phyloP scores from a whole-genome alignment of 371 early-diverging fungal species.

The Mucor mucedo region DNA sequence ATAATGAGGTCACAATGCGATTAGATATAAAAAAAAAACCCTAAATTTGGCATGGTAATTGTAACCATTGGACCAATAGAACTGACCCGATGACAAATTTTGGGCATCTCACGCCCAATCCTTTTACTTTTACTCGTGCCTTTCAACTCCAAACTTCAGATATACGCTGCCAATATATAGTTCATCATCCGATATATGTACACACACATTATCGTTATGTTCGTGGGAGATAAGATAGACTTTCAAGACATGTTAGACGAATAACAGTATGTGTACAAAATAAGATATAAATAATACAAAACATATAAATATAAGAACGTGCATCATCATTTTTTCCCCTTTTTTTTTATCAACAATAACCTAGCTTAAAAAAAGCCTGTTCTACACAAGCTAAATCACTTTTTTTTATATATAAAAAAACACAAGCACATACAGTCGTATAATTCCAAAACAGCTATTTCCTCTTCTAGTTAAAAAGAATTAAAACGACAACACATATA shows the following conservation, averaged over 20 bases:
- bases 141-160: neutral
- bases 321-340: neutral
- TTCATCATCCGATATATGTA: conserved; percentile 19
- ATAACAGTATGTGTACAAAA: conserved; percentile 1
- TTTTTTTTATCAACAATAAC: neutral
- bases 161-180: no score
- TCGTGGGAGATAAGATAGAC: conserved; percentile 25
- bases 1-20: no score
- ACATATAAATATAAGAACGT: conserved; percentile 6
- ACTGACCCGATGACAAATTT: conserved; percentile 17
- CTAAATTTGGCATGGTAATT: conserved; percentile 15
- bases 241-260: neutral
- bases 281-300: neutral
- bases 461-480: neutral
- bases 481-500: conserved; percentile 1
- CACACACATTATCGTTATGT: conserved; percentile 3
- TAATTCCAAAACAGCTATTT: conserved; percentile 12
- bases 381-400: neutral
- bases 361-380: neutral
- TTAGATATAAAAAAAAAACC: conserved; percentile 3
- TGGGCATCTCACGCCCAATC: conserved; percentile 11
- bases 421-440: no score
- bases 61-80: conserved; percentile 5
- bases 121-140: neutral
- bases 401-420: no score